phyloP scores from a whole-genome alignment of 352 stramenopile genomes.

The Phytophthora ramorum region DNA sequence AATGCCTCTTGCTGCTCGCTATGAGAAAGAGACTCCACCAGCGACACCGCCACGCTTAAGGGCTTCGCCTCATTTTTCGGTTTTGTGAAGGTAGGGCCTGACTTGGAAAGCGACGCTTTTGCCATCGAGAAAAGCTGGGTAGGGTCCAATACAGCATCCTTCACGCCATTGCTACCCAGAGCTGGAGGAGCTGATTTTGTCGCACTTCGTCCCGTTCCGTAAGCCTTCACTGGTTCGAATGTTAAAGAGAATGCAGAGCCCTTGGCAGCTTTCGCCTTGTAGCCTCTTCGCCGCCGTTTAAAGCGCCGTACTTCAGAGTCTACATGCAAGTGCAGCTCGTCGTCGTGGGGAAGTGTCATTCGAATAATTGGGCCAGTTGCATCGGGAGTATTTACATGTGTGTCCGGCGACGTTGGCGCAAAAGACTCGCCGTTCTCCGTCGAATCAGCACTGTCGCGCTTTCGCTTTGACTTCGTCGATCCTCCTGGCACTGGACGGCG shows the following conservation, averaged over 20 bases:
- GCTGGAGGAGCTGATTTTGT: conserved; percentile 1
- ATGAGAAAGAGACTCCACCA: conserved; percentile 76
- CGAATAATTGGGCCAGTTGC: conserved; percentile 48
- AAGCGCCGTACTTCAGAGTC: conserved; percentile 62
- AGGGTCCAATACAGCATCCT: conserved; percentile 14
- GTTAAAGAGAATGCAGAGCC: conserved; percentile 35
- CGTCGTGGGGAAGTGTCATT: conserved; percentile 70
- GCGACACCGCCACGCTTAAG: conserved; percentile 68
- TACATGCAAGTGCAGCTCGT: conserved; percentile 40
- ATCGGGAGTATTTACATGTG: conserved; percentile 72
- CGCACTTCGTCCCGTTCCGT: conserved; percentile 11
- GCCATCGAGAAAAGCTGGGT: conserved; percentile 33
- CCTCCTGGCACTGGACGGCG: conserved; percentile 30
- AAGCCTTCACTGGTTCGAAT: conserved; percentile 35
- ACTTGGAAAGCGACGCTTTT: conserved; percentile 40
- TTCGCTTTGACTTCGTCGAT: conserved; percentile 55
- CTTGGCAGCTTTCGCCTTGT: conserved; percentile 28
- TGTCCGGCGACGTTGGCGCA: conserved; percentile 66
- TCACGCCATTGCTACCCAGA: conserved; percentile 23
- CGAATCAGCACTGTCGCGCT: conserved; percentile 47
- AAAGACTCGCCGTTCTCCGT: conserved; percentile 71
- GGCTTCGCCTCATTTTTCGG: conserved; percentile 47
- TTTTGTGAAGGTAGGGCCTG: conserved; percentile 9
- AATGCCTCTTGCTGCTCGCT: conserved; percentile 75
- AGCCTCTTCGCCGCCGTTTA: conserved; percentile 55